Base-by-base conservation (phyloP, 176 grass and related monocot species). In the Raddia guianensis region DNA sequence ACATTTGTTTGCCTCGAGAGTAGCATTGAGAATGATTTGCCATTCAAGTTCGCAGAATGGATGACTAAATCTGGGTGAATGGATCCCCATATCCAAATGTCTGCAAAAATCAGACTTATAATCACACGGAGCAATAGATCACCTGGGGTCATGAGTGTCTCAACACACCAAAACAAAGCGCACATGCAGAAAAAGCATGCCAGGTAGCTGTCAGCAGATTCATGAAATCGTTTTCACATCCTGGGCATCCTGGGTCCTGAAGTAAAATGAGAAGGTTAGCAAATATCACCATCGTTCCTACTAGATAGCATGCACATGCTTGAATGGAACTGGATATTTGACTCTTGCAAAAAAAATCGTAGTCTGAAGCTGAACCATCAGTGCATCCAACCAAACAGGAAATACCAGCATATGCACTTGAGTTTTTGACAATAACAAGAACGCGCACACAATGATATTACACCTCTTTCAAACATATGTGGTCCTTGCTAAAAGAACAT, bases 231-330 rank as follows among this genome's bases (percentile, higher is more conserved):
- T 78, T 60, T 90, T 90, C 67, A 32, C 68, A 16, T 86, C 62
- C 55, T 82, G 83, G 35, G 32, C 61, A 74, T 90, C 61, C 57
- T 82, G 79, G 62, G 35, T 44, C 83, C 88, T 90, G 83, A 61
- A 74, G 73, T 33, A 81, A 73, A 67, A 78, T 44, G 9, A 45
- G 74, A 15, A 18, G 49, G 27, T 86, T 70, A 83, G 74, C 15
- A 74, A 67, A 77, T 67, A 20, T 54, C 44, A 67, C 7, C 6
- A 80, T 73, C 50, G 80, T 46, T 82, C 16, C 58, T 82, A 82
- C 51, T 12, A 73, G 40, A 13, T 14, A 77, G 9, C 20, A 42
- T 9, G 2, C 11, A 33, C 12, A 57, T 2, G 59, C 50, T 49
- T 27, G 49, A 15, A 44, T 40, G 40, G 44, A 70, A 3, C 49